A percentile compares a stretch with the other conserved stretches of the same genome.
Conservation (phyloP, 2,329 filamentous ascomycete genomes). For the Onygenales sp. region DNA sequence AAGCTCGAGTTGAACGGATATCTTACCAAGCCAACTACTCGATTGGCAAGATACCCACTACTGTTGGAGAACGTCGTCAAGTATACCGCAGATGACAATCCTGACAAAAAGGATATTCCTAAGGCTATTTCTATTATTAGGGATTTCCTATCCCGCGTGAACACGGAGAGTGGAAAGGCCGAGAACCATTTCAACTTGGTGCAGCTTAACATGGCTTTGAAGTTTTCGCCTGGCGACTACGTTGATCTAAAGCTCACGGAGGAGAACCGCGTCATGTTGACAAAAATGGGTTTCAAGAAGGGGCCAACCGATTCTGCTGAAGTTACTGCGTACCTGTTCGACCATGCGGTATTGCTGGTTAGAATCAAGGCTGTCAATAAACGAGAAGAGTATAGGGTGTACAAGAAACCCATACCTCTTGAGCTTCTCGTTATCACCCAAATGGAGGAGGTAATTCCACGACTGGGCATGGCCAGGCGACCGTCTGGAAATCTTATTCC, state of each 20-base stretch:
- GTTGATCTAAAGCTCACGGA: conserved; percentile 93
- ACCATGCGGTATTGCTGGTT: conserved; percentile 88
- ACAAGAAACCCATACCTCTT: conserved; percentile 87
- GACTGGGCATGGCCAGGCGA: conserved; percentile 68
- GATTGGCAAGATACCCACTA: conserved; percentile 86
- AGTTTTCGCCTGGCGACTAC: conserved; percentile 80
- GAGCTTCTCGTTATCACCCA: conserved; percentile 89
- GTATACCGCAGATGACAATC: conserved; percentile 78
- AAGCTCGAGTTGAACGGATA: conserved; percentile 97
- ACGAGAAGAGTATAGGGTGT: conserved; percentile 87
- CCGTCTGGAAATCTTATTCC: conserved; percentile 68
- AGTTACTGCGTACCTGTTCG: conserved; percentile 90
- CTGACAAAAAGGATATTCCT: conserved; percentile 85
- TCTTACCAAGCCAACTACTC: conserved; percentile 91
- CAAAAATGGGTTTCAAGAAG: conserved; percentile 92
- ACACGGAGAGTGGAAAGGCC: conserved; percentile 89
- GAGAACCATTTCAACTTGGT: conserved; percentile 96
- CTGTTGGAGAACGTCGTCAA: conserved; percentile 87
- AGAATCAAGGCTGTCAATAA: conserved; percentile 88
- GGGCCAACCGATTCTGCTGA: conserved; percentile 77
- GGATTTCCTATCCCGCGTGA: conserved; percentile 78
- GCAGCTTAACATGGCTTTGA: conserved; percentile 81
- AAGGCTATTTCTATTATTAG: conserved; percentile 80
- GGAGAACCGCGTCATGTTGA: conserved; percentile 83
- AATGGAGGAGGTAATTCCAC: conserved; percentile 92